Percentiles rank a stretch among this genome's conserved stretches.
Conservation (phyloP, 2,329 filamentous ascomycete species). For the Neofusicoccum kwambonambiense region DNA sequence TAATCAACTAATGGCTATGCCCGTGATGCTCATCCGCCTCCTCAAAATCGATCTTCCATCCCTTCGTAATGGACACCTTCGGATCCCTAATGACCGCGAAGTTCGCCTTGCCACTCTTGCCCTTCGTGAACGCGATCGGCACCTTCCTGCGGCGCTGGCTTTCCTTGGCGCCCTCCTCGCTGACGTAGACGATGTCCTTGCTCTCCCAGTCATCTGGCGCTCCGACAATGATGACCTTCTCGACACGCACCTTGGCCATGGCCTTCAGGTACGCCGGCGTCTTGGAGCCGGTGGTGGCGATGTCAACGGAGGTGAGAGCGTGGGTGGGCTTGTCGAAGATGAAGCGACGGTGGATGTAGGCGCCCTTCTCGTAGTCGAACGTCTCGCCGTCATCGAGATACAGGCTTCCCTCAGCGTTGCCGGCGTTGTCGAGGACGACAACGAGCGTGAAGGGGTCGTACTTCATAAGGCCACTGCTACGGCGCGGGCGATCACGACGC, state of each 20-base stretch:
- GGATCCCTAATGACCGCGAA: constrained; percentile 66
- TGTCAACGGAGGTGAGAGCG: constrained; percentile 67
- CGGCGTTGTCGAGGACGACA: constrained; percentile 65
- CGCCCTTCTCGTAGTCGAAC: constrained; percentile 81
- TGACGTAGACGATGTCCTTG: constrained; percentile 61
- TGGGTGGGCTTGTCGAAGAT: constrained; percentile 56
- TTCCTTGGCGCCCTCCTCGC: constrained; percentile 57
- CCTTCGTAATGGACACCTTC: constrained; percentile 58
- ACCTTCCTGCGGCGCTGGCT: constrained; percentile 47
- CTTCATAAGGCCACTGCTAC: constrained; percentile 84
- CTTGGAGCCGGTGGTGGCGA: constrained; percentile 53
- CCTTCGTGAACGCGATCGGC: constrained; percentile 59
- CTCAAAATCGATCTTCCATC: constrained; percentile 62
- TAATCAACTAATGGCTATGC: neutral
- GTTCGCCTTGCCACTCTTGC: constrained; percentile 54
- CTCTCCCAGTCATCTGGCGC: constrained; percentile 70
- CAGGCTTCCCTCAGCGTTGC: constrained; percentile 75
- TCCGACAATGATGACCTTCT: constrained; percentile 81
- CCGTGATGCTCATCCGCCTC: neutral
- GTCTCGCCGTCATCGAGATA: constrained; percentile 94
- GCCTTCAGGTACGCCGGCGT: constrained; percentile 72
- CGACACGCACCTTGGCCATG: constrained; percentile 75
- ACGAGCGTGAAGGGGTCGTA: constrained; percentile 95
- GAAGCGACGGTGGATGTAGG: constrained; percentile 85
- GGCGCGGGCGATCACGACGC: constrained; percentile 81